Evolutionary conservation across 2,329 filamentous ascomycete genomes (phyloP).

Genomic region (Trichoderma sp.): DNA sequence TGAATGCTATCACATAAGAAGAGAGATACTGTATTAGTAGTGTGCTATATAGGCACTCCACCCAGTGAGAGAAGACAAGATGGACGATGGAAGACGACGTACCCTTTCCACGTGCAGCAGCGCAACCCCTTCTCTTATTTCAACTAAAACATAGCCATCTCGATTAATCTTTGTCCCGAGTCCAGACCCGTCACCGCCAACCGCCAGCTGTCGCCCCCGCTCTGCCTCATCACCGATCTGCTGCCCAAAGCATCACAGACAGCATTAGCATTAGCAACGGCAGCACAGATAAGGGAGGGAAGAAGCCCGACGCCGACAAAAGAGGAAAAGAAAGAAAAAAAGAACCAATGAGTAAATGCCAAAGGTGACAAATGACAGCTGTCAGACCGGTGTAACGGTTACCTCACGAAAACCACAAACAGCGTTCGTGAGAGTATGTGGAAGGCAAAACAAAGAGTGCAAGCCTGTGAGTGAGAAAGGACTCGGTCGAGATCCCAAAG

Average conservation of each 20-base stretch:
- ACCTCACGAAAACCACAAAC: neutral
- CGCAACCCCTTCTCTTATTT: neutral
- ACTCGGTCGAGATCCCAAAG: neutral
- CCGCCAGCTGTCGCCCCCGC: neutral
- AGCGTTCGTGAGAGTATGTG: neutral
- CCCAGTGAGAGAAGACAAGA: neutral
- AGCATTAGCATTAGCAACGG: neutral
- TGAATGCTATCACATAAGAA: neutral
- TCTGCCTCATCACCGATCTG: neutral
- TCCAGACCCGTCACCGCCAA: neutral
- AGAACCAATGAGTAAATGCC: neutral
- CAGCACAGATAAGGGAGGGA: neutral
- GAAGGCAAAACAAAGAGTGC: neutral
- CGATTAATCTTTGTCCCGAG: neutral
- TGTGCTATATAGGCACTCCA: neutral
- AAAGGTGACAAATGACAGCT: conserved; percentile 9
- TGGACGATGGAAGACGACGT: neutral
- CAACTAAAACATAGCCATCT: neutral
- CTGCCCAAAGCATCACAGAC: conserved; percentile 5
- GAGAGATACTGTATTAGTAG: neutral
- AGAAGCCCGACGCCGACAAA: neutral
- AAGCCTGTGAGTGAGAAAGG: neutral
- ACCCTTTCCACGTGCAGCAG: neutral
- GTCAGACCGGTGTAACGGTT: conserved; percentile 15
- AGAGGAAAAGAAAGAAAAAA: neutral